These are phyloP conservation scores for Penicillium coffeae DNA, from an alignment of 495 filamentous ascomycete species.

Conservation along the genomic window DNA sequence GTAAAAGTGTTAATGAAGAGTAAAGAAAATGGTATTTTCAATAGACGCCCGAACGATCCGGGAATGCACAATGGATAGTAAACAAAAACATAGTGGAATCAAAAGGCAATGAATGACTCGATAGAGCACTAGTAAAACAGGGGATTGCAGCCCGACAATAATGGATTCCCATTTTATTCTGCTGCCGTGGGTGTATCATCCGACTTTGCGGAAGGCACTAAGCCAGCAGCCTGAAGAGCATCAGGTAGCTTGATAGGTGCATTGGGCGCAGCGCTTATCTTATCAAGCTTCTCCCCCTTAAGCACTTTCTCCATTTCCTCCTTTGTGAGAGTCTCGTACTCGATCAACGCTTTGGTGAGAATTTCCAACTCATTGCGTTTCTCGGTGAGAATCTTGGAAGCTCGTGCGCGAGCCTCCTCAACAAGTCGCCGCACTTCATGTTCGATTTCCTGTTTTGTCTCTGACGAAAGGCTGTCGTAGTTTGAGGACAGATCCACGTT, in stretches of 20 bases:
- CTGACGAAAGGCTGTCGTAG: conserved; percentile 75
- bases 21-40: conserved; percentile 25
- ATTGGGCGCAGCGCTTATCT: conserved; percentile 39
- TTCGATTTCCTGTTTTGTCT: conserved; percentile 82
- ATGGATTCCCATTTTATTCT: conserved; percentile 17
- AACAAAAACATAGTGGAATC: conserved; percentile 3
- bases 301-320: conserved; percentile 88
- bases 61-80: conserved; percentile 21
- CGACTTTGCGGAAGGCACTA: conserved; percentile 21
- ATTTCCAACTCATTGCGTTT: conserved; percentile 80
- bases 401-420: conserved; percentile 75
- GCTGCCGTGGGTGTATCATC: conserved; percentile 19
- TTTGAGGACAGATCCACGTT: conserved; percentile 80
- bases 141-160: background rate
- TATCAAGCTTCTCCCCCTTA: conserved; percentile 76
- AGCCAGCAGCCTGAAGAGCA: conserved; percentile 26
- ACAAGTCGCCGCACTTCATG: conserved; percentile 78
- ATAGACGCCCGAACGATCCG: conserved; percentile 29
- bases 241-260: conserved; percentile 56
- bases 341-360: conserved; percentile 80
- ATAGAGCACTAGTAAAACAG: conserved; percentile 1
- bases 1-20: too few relatives aligned
- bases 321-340: conserved; percentile 87
- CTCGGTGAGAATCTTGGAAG: conserved; percentile 61
- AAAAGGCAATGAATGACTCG: conserved; percentile 5